These are phyloP conservation scores for Nidula microcarpa DNA, from an alignment of 768 basidiomycete species.

Conservation along the genomic window DNA sequence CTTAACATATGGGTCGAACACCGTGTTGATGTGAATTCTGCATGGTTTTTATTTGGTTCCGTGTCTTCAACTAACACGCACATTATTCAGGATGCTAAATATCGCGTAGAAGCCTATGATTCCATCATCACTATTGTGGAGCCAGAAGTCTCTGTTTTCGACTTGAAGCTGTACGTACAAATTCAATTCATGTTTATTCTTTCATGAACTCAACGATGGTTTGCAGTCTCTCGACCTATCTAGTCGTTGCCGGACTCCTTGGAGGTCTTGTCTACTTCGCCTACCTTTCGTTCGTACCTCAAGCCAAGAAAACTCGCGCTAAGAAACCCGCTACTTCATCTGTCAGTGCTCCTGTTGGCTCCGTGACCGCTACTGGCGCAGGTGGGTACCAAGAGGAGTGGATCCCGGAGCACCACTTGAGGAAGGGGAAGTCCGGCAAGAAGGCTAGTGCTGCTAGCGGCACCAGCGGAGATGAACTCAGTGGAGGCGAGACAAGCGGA, in stretches of 20 bases:
- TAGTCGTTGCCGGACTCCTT: conserved; percentile 61
- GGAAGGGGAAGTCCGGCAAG: conserved; percentile 54
- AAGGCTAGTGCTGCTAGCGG: conserved; percentile 39
- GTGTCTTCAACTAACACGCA: background rate
- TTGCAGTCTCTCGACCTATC: conserved; percentile 62
- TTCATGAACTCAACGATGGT: conserved; percentile 2
- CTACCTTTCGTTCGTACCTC: conserved; percentile 64
- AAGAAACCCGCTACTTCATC: conserved; percentile 38
- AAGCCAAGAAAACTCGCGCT: conserved; percentile 52
- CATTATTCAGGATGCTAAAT: conserved; percentile 43
- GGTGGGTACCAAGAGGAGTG: conserved; percentile 84
- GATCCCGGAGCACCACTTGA: conserved; percentile 89
- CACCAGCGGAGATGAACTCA: conserved; percentile 63
- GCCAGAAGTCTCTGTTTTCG: conserved; percentile 73
- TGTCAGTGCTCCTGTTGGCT: conserved; percentile 51
- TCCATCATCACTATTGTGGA: conserved; percentile 78
- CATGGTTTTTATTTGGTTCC: background rate
- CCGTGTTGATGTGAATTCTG: conserved; percentile 47
- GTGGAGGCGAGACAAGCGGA: conserved; percentile 63
- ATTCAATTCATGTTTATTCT: background rate
- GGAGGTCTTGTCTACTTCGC: conserved; percentile 62
- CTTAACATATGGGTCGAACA: conserved; percentile 79
- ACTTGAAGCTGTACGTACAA: conserved; percentile 68
- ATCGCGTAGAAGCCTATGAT: conserved; percentile 70
- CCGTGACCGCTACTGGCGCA: conserved; percentile 61